Percentiles rank a stretch among this genome's conserved stretches.
phyloP scores from a whole-genome alignment of 768 basidiomycete genomes.

The Lentinula aciculospora region DNA sequence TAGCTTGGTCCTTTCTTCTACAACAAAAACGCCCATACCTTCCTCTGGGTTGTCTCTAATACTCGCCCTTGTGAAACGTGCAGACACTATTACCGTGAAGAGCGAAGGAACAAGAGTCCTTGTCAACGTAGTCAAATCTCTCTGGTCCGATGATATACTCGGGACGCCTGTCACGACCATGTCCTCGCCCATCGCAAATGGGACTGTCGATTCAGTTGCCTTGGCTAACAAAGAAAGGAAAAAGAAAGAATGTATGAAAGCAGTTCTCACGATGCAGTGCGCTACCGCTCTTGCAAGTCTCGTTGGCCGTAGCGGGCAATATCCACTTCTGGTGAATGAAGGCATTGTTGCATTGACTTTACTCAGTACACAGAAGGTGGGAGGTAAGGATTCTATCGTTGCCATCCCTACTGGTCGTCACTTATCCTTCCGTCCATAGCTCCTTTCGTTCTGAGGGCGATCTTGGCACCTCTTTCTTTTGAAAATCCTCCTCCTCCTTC shows the following conservation, averaged over 20 bases:
- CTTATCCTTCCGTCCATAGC: slow-evolving; percentile 31
- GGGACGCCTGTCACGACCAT: slow-evolving; percentile 10
- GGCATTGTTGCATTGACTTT: slow-evolving; percentile 79
- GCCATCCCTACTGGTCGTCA: not conserved
- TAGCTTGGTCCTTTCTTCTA: slow-evolving; percentile 45
- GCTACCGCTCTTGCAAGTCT: slow-evolving; percentile 63
- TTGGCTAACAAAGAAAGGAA: slow-evolving; percentile 38
- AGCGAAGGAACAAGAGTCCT: slow-evolving; percentile 89
- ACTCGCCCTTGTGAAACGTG: slow-evolving; percentile 67
- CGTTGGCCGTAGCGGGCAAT: slow-evolving; percentile 70
- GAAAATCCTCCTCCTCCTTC: slow-evolving; percentile 29
- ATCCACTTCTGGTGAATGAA: slow-evolving; percentile 85
- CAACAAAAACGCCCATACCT: slow-evolving; percentile 16
- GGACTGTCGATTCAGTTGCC: slow-evolving; percentile 23
- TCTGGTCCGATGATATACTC: slow-evolving; percentile 53
- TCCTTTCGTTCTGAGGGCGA: slow-evolving; percentile 53
- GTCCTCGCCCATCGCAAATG: slow-evolving; percentile 13
- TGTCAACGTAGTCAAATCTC: slow-evolving; percentile 77
- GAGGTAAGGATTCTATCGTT: slow-evolving; percentile 42
- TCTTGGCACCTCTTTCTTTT: slow-evolving; percentile 43
- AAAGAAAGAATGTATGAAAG: slow-evolving; percentile 47
- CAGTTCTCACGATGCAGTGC: slow-evolving; percentile 46
- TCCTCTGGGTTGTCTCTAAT: slow-evolving; percentile 61
- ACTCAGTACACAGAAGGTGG: slow-evolving; percentile 57
- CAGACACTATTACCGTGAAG: slow-evolving; percentile 76